Conservation (phyloP, 495 filamentous ascomycete species). For the Cairneyella variabilis region DNA sequence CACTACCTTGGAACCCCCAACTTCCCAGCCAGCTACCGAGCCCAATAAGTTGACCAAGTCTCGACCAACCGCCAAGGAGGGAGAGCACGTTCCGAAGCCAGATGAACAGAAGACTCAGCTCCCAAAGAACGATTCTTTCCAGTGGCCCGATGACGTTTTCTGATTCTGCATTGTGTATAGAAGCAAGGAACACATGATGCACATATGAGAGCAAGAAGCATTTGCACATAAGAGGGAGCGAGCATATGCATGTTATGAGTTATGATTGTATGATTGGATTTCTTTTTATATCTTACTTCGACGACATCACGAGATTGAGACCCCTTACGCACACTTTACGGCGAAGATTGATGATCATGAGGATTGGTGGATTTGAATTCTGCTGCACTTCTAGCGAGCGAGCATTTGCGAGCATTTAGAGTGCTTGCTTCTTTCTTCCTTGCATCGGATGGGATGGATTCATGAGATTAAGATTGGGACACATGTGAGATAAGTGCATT, state of each 20-base stretch:
- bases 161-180: too few species aligned
- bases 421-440: background rate
- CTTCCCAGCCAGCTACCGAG: background rate
- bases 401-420: constrained; percentile 8
- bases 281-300: background rate
- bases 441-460: background rate
- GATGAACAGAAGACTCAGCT: background rate
- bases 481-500: too few species aligned
- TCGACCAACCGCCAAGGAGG: background rate
- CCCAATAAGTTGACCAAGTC: constrained; percentile 13
- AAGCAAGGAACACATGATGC: background rate
- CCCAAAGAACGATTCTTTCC: constrained; percentile 4
- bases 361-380: background rate
- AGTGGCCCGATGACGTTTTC: constrained; percentile 22
- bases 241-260: background rate
- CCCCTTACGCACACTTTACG: background rate
- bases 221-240: background rate
- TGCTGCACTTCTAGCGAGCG: constrained; percentile 1
- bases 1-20: background rate
- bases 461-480: too few species aligned
- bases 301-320: background rate
- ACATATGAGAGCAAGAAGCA: background rate
- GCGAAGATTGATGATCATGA: background rate
- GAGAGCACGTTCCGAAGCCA: too few species aligned
- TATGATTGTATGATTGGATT: background rate